These are phyloP conservation scores for Candida jianshihensis DNA, from an alignment of 805 yeast species.

Conservation along the genomic window DNA sequence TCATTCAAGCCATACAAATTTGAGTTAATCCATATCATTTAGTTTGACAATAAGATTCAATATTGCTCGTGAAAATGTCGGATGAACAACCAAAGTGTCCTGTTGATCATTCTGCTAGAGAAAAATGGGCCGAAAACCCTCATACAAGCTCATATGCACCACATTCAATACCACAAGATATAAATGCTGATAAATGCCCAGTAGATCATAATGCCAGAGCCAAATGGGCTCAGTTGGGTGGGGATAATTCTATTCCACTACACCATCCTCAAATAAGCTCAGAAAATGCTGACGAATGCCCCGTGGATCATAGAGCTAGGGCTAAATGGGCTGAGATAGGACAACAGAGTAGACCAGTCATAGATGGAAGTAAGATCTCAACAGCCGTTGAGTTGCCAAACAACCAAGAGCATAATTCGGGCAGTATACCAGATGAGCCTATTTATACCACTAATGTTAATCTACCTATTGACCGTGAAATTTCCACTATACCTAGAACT, in stretches of 20 bases:
- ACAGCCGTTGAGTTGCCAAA: slow-evolving; percentile 10
- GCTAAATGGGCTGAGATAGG: slow-evolving; percentile 46
- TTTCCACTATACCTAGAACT: slow-evolving; percentile 80
- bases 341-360: slow-evolving; percentile 2
- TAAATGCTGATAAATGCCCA: slow-evolving; percentile 45
- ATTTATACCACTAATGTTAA: slow-evolving; percentile 28
- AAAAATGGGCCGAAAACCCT: slow-evolving; percentile 6
- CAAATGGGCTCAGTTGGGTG: slow-evolving; percentile 43
- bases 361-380: slow-evolving; percentile 16
- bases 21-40: background rate
- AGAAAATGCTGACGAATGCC: slow-evolving; percentile 39
- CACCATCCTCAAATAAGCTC: background rate
- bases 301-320: slow-evolving; percentile 58
- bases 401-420: slow-evolving; percentile 39
- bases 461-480: slow-evolving; percentile 67
- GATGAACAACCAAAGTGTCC: slow-evolving; percentile 32
- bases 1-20: background rate
- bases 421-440: slow-evolving; percentile 29
- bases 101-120: slow-evolving; percentile 38
- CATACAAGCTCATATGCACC: slow-evolving; percentile 7
- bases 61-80: background rate
- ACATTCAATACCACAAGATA: slow-evolving; percentile 14
- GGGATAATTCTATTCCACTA: slow-evolving; percentile 11
- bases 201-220: slow-evolving; percentile 59
- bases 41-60: background rate